Evolutionary conservation across 2,329 filamentous ascomycete species (phyloP), one percentile per base, ranked within the genome.

Genomic region (Ophiosphaerella herpotricha): DNA sequence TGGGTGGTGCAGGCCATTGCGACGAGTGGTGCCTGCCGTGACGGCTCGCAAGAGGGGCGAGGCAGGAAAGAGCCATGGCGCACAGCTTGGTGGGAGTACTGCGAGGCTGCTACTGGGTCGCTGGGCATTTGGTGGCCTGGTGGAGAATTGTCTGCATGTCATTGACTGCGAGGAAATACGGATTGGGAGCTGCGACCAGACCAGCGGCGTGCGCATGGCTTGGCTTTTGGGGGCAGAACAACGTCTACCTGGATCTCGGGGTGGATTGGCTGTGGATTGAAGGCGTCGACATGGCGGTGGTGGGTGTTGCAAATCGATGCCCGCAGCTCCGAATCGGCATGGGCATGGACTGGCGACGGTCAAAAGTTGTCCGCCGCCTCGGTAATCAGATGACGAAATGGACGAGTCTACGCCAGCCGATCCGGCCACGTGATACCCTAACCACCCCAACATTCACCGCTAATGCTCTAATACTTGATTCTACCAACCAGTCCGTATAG

Each of bases 181-280:
- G 42, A 56, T 55, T 44, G 63, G 64, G 68, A 71, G 67, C 13
- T 64, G 67, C 16, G 66, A 64, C 49, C 68, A 65, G 29, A 68
- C 55, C 42, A 64, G 57, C 51, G 65, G 59, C 55, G 63, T 61
- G 64, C 70, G 70, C 72, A 74, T 74, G 49, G 65, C 26, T 21
- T 29, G 26, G 26, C 26, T 67, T 60, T 41, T 44, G 45, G 40
- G 44, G 56, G 59, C 48, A 63, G 58, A 61, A 55, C 40, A 32
- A 16, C 31, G 35, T 62, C 63, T 69, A 69, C 66, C 66, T 57
- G 38, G 43, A 46, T 36, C 14, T 49, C 31, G 43, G 44, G 46
- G 31, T 57, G 49, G 39, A 48, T 54, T 54, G 57, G 41, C 44
- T 38, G 44, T 46, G 39, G 56, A 51, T 55, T 24, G 45, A 40